Conservation (phyloP, 345 rosid genomes). For the Corchorus olitorius region DNA sequence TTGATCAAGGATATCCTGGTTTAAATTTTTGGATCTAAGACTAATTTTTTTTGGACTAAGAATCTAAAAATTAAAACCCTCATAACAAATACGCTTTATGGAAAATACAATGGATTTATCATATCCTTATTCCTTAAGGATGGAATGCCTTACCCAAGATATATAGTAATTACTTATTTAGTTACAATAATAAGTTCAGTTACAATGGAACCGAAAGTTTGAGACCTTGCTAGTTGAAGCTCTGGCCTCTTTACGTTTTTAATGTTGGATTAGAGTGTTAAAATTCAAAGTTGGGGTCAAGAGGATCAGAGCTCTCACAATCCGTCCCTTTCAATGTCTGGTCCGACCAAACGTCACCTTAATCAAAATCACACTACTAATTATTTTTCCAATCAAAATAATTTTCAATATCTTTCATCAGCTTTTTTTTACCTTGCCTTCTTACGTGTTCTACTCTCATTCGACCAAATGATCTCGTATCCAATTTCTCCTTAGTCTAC, state of each 20-base stretch:
- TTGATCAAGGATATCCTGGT: no score
- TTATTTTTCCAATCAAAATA: constrained; percentile 5
- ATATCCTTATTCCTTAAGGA: no score
- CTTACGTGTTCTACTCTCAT: constrained; percentile 21
- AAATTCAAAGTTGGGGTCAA: constrained; percentile 10
- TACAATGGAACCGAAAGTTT: background rate
- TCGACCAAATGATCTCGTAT: constrained; percentile 28
- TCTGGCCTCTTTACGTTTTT: background rate
- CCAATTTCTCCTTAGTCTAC: constrained; percentile 13
- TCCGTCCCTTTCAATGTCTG: constrained; percentile 24
- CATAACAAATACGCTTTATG: no score
- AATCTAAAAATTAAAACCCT: no score
- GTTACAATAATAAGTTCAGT: background rate
- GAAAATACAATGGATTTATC: no score
- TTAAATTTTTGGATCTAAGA: no score
- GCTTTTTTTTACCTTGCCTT: background rate
- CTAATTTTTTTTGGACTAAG: no score
- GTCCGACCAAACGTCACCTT: constrained; percentile 43
- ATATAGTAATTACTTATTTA: no score
- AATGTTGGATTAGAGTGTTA: background rate
- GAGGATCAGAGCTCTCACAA: constrained; percentile 24
- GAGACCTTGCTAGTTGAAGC: background rate
- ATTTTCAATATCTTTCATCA: constrained; percentile 14
- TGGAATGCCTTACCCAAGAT: no score
- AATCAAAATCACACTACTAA: constrained; percentile 5